phyloP scores from a whole-genome alignment of 306 rosid species.

The Malus fusca region DNA sequence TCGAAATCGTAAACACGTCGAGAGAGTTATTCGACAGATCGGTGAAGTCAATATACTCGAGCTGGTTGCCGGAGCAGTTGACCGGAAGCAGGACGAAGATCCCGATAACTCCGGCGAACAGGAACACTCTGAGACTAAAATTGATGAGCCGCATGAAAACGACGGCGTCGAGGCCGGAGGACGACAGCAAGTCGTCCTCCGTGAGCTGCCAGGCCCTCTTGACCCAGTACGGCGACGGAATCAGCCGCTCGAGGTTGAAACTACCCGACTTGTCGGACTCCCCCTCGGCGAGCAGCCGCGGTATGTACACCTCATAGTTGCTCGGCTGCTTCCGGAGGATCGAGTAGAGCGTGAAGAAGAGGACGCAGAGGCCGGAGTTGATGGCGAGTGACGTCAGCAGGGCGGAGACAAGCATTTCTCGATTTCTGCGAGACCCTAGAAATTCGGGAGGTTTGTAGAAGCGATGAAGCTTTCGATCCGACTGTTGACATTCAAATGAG shows the following conservation, averaged over 20 bases:
- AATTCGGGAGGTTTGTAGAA: neutral
- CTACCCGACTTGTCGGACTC: slow-evolving; percentile 31
- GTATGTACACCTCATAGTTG: slow-evolving; percentile 63
- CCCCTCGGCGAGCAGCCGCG: slow-evolving; percentile 65
- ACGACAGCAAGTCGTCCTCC: slow-evolving; percentile 63
- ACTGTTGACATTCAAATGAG: neutral
- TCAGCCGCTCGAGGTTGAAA: slow-evolving; percentile 68
- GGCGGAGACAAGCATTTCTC: slow-evolving; percentile 74
- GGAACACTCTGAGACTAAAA: slow-evolving; percentile 67
- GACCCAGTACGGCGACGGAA: slow-evolving; percentile 82
- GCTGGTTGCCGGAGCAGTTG: slow-evolving; percentile 70
- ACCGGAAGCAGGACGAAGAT: slow-evolving; percentile 78
- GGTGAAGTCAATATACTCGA: slow-evolving; percentile 31
- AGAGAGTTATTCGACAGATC: slow-evolving; percentile 45
- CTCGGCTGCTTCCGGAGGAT: slow-evolving; percentile 69
- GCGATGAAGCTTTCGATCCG: neutral
- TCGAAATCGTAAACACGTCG: slow-evolving; percentile 58
- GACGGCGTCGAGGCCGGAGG: slow-evolving; percentile 73
- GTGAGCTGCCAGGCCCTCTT: slow-evolving; percentile 68
- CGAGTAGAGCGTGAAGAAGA: slow-evolving; percentile 72
- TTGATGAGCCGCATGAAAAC: slow-evolving; percentile 68
- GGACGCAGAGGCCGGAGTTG: slow-evolving; percentile 65
- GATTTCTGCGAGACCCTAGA: neutral
- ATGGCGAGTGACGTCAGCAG: slow-evolving; percentile 79
- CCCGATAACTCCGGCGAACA: slow-evolving; percentile 79